A percentile compares a stretch with the other conserved stretches of the same genome.
Conservation (phyloP, 2,329 filamentous ascomycete species). For the Zelopaecilomyces penicillatus region DNA sequence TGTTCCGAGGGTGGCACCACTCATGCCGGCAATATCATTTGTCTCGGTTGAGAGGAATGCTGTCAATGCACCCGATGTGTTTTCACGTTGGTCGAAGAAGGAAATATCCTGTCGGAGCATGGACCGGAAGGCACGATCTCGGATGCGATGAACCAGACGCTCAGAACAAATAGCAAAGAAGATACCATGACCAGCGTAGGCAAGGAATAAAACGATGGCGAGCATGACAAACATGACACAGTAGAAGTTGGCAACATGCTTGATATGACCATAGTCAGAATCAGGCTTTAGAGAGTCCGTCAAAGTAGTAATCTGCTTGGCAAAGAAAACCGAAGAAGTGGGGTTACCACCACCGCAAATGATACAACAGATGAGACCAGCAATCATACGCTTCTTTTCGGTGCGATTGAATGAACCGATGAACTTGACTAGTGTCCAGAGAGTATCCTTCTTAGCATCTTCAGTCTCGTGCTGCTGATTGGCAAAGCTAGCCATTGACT, state of each 20-base stretch:
- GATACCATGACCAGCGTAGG: slow-evolving; percentile 60
- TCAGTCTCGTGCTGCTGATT: slow-evolving; percentile 48
- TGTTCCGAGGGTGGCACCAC: slow-evolving; percentile 79
- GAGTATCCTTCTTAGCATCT: slow-evolving; percentile 50
- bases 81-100: slow-evolving; percentile 86
- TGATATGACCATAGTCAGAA: slow-evolving; percentile 48
- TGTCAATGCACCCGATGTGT: slow-evolving; percentile 80
- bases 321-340: slow-evolving; percentile 63
- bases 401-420: slow-evolving; percentile 70
- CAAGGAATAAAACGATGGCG: slow-evolving; percentile 62
- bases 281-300: slow-evolving; percentile 41
- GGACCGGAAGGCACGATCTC: slow-evolving; percentile 72
- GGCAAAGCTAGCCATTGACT: slow-evolving; percentile 62
- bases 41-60: slow-evolving; percentile 85
- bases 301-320: slow-evolving; percentile 73
- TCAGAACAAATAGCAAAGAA: slow-evolving; percentile 83
- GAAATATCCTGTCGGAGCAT: slow-evolving; percentile 89
- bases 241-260: slow-evolving; percentile 75
- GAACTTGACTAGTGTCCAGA: slow-evolving; percentile 70
- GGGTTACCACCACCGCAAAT: slow-evolving; percentile 78
- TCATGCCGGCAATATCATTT: slow-evolving; percentile 79
- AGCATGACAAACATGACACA: slow-evolving; percentile 82
- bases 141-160: slow-evolving; percentile 71
- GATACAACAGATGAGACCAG: slow-evolving; percentile 64
- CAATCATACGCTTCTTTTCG: slow-evolving; percentile 63